Base-by-base conservation (phyloP, 495 filamentous ascomycete genomes). In the Podospora anserina region DNA sequence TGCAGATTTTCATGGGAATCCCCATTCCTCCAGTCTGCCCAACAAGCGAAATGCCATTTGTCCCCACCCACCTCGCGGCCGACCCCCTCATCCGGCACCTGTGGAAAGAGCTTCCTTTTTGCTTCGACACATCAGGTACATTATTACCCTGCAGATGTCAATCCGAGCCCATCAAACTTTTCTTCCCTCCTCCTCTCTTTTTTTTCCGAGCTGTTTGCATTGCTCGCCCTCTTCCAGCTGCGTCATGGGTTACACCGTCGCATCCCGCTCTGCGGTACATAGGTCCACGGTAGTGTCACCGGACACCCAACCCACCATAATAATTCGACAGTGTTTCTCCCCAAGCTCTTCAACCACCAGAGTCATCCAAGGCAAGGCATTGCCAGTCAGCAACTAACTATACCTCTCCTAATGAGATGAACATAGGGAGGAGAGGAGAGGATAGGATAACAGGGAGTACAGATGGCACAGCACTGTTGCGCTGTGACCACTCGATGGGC, bases 1-100 rank as follows among this genome's bases (percentile, higher is more conserved):
- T 58, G 55, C 55, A 58, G 55, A 26, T 20, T 20, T 20, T 58
- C n/a, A 58, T 58, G 55, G n/a, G 23, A 58, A 58, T 58, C 55
- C 55, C 55, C 55, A 58, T 58, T 26, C 23, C 23, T 58, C 55
- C 55, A 15, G 39, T n/a, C 55, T 26, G 39, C 39, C 39, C 39
- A 16, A 3, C 39, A 49, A 49, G 39, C 2, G 15, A 49, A 49
- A 49, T 49, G 39, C 39, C 39, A 49, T 49, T 49, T 49, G 5
- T 49, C 13, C 39, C 39, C 39, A 49, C 39, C 39, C 39, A 13
- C 9, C 39, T 6, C 15, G 39, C 39, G 18, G 39, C 39, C 39
- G 13, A 49, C 39, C 39, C 39, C 39, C 39, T 49, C 39, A 49
- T 49, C 39, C 39, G 39, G 39, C 39, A 49, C 39, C 39, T 6